Percentiles rank a stretch among this genome's conserved stretches.
These are phyloP conservation scores for Aquilaria malaccensis DNA, from an alignment of 345 rosid genomes.

Conservation along the genomic window DNA sequence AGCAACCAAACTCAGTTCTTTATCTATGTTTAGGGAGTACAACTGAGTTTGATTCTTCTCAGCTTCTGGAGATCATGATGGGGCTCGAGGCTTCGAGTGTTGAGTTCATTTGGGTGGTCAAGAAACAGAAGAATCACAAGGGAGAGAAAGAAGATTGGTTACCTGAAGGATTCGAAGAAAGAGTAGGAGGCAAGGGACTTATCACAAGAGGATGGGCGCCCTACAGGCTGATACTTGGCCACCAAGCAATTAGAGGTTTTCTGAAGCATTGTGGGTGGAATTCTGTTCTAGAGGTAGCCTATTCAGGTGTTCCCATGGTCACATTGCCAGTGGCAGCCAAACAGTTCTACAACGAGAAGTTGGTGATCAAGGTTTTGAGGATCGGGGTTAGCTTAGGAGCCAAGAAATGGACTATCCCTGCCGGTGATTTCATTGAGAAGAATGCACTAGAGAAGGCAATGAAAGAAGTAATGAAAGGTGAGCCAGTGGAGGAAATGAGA, in stretches of 20 bases:
- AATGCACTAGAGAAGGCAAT: slow-evolving; percentile 32
- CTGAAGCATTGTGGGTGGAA: slow-evolving; percentile 61
- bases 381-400: slow-evolving; percentile 38
- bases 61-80: slow-evolving; percentile 30
- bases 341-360: slow-evolving; percentile 51
- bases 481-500: slow-evolving; percentile 20
- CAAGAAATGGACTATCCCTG: slow-evolving; percentile 12
- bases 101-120: slow-evolving; percentile 34
- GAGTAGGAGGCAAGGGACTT: slow-evolving; percentile 29
- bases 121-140: slow-evolving; percentile 5
- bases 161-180: slow-evolving; percentile 25
- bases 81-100: slow-evolving; percentile 39
- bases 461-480: slow-evolving; percentile 30
- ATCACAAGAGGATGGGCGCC: slow-evolving; percentile 64
- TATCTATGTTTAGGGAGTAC: slow-evolving; percentile 44
- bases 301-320: slow-evolving; percentile 46
- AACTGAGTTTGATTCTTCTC: slow-evolving; percentile 15
- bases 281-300: slow-evolving; percentile 38
- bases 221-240: slow-evolving; percentile 44
- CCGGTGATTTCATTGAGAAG: slow-evolving; percentile 26
- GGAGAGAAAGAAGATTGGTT: slow-evolving; percentile 14
- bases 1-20: slow-evolving; percentile 33
- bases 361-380: slow-evolving; percentile 29
- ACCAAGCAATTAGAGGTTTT: slow-evolving; percentile 43
- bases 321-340: slow-evolving; percentile 38